Percentiles rank a stretch among this genome's conserved stretches.
These are phyloP conservation scores for Cochlearia excelsa DNA, from an alignment of 345 rosid species.

Conservation along the genomic window DNA sequence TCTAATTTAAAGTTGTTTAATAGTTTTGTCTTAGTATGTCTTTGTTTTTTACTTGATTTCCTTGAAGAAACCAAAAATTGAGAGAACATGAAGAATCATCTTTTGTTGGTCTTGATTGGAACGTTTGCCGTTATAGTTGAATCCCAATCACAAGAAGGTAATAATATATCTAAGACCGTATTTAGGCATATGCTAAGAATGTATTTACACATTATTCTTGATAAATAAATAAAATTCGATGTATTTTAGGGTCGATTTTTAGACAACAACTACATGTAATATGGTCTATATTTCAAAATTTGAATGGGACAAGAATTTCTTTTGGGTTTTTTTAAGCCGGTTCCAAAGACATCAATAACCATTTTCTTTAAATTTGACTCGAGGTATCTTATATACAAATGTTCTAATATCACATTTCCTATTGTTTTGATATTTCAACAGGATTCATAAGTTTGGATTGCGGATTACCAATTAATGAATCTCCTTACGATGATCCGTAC, in stretches of 20 bases:
- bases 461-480: slow-evolving; percentile 29
- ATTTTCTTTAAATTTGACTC: background rate
- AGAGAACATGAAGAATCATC: slow-evolving; percentile 19
- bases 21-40: too few relatives aligned
- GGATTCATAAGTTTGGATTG: slow-evolving; percentile 54
- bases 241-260: too few relatives aligned
- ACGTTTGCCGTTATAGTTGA: slow-evolving; percentile 10
- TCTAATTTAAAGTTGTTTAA: too few relatives aligned
- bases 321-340: too few relatives aligned
- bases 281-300: too few relatives aligned
- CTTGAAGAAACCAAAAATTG: background rate
- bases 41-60: slow-evolving; percentile 2
- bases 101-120: slow-evolving; percentile 22
- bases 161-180: too few relatives aligned
- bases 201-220: too few relatives aligned
- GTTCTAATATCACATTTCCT: background rate
- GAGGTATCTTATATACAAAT: background rate
- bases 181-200: too few relatives aligned
- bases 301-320: too few relatives aligned
- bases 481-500: slow-evolving; percentile 19
- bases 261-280: too few relatives aligned
- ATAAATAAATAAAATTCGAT: too few relatives aligned
- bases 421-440: slow-evolving; percentile 1
- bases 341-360: background rate
- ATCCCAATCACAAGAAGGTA: slow-evolving; percentile 30